Base-by-base conservation (phyloP, 139 green algal genomes). In the Raphidocelis subcapitata region DNA sequence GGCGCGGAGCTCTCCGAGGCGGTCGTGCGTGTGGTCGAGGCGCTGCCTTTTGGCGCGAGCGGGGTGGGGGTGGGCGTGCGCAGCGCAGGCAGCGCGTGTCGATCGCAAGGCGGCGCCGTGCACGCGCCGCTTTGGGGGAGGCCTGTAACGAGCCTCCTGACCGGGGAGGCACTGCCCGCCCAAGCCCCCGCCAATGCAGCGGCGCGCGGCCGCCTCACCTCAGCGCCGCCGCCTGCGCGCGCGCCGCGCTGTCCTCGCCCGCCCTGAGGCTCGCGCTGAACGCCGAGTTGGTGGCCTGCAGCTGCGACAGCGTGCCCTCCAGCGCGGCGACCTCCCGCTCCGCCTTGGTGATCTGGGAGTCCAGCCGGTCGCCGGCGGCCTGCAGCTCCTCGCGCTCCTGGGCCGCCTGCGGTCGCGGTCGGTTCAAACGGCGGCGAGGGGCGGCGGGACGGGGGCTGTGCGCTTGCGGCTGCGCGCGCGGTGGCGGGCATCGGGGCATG, bases 381-480 rank as follows among this genome's bases (percentile, higher is more conserved):
- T 90, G 85, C 74, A 96, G 85, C 86, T 92, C 88, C 84, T 97
- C 87, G 1, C 88, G 76, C 81, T 97, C 89, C 79, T 92, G 85
- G 3, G 88, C 87, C 12, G 88, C 87, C 81, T 91, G 88, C 67
- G 87, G 54, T 4, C 10, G 54, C 12, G 14, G 54, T 29, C 20
- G 23, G 15, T 55, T 29, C 12, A 21, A 21, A 29, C 12, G 10
- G 54, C 12, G 54, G 24, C 10, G 23, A 21, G 54, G 21, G 54
- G 14, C 20, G 54, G 54, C 14, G 54, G 21, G 54, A 61, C 5
- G 15, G 23, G 54, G 21, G 54, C 14, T 61, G 24, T 61, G 23
- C 20, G 14, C 12, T 61, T 14, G 5, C 15, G 5, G 54, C 5
- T 61, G 23, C 10, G 10, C 12, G 10, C 23, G 23, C 12, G 24